Conservation (phyloP, 495 filamentous ascomycete species). For the Aspergillus affinis region DNA sequence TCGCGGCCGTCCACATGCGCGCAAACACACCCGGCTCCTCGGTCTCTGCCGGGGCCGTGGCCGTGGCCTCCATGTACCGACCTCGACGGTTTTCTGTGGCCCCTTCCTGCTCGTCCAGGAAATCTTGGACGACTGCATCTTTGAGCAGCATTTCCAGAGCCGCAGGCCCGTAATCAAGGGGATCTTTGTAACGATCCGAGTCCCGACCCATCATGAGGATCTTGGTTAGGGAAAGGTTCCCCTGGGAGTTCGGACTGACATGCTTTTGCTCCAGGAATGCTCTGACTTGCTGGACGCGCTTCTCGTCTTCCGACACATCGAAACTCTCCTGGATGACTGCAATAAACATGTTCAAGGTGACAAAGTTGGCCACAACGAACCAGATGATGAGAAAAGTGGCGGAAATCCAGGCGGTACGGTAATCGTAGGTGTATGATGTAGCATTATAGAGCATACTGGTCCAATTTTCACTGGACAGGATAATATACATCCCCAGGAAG, state of each 20-base stretch:
- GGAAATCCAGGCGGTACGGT: constrained; percentile 84
- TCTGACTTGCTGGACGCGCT: constrained; percentile 92
- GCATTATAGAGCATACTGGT: constrained; percentile 82
- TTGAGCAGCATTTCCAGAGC: constrained; percentile 94
- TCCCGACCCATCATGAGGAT: constrained; percentile 79
- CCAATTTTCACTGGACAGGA: constrained; percentile 98
- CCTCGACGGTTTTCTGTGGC: constrained; percentile 23
- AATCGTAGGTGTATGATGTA: constrained; percentile 60
- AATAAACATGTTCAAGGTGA: constrained; percentile 99
- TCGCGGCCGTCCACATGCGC: constrained; percentile 54
- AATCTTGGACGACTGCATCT: constrained; percentile 90
- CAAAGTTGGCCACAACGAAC: constrained; percentile 95
- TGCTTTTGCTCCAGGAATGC: constrained; percentile 92
- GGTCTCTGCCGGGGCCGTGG: constrained; percentile 27
- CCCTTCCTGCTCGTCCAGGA: constrained; percentile 71
- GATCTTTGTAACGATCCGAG: constrained; percentile 66
- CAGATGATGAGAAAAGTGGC: constrained; percentile 90
- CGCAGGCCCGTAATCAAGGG: constrained; percentile 82
- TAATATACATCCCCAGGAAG: constrained; percentile 97
- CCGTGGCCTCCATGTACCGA: constrained; percentile 27
- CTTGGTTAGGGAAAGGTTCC: constrained; percentile 81
- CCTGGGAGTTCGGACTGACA: constrained; percentile 60
- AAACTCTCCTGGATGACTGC: constrained; percentile 99
- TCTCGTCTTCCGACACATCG: constrained; percentile 98
- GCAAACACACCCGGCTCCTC: constrained; percentile 56